phyloP scores from a whole-genome alignment of 1,284 basidiomycete genomes.

The Polyporus tsugae region DNA sequence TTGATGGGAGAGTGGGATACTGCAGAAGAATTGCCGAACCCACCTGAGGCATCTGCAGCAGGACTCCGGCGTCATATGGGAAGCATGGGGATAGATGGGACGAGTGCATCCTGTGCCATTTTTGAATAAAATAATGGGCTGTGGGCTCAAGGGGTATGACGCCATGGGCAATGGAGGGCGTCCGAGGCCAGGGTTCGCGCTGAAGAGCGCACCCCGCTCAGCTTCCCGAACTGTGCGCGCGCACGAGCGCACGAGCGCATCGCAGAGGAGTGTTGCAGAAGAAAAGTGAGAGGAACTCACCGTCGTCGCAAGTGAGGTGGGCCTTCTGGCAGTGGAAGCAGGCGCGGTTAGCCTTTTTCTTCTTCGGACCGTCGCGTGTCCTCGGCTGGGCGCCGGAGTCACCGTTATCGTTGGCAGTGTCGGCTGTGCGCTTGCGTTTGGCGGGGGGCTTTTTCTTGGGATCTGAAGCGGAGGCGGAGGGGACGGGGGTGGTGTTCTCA shows the following conservation, averaged over 20 bases:
- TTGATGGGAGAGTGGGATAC: neutral
- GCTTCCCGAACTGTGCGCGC: constrained; percentile 24
- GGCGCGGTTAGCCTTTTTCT: constrained; percentile 93
- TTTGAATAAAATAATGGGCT: neutral
- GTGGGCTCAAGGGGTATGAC: constrained; percentile 6
- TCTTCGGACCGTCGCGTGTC: constrained; percentile 79
- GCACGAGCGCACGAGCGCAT: constrained; percentile 4
- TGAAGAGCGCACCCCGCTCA: neutral
- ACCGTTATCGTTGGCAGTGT: constrained; percentile 56
- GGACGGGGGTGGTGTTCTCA: constrained; percentile 32
- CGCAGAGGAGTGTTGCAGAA: neutral
- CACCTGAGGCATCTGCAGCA: constrained; percentile 5
- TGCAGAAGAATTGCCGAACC: neutral
- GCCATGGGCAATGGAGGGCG: constrained; percentile 7
- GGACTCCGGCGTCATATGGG: neutral
- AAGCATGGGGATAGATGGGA: constrained; percentile 9
- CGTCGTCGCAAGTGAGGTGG: constrained; percentile 97
- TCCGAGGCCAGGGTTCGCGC: neutral
- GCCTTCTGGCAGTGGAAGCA: constrained; percentile 96
- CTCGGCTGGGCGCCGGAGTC: constrained; percentile 49
- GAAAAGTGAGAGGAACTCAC: constrained; percentile 54
- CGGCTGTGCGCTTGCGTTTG: constrained; percentile 60
- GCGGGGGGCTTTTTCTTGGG: constrained; percentile 38
- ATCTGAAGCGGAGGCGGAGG: constrained; percentile 27
- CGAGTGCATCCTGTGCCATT: neutral